Evolutionary conservation across 257 asterid genomes (phyloP).

Genomic region (Salvia miltiorrhiza): DNA sequence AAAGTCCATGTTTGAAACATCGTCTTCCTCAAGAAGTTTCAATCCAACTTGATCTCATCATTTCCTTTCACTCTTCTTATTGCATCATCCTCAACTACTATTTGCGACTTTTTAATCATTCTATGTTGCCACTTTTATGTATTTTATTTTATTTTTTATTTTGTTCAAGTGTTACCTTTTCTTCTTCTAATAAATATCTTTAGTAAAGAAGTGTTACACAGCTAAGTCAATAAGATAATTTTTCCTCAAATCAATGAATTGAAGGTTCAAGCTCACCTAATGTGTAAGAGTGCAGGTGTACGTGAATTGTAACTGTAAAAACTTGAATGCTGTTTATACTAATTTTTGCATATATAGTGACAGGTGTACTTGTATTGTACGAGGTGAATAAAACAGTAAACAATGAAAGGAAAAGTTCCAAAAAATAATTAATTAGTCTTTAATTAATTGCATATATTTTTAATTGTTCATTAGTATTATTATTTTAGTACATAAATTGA

Average conservation of each 20-base stretch:
- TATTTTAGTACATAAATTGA: too few species aligned
- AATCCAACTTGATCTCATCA: slow-evolving; percentile 9
- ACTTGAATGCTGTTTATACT: not conserved
- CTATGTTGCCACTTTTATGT: not conserved
- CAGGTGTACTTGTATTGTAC: not conserved
- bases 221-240: too few species aligned
- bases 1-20: not conserved
- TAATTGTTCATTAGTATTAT: too few species aligned
- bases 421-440: too few species aligned
- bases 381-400: too few species aligned
- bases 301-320: too few species aligned
- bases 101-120: not conserved
- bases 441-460: too few species aligned
- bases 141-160: not conserved
- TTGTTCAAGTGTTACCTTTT: not conserved
- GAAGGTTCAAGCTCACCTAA: too few species aligned
- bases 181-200: not conserved
- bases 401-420: too few species aligned
- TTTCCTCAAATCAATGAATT: too few species aligned
- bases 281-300: too few species aligned
- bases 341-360: not conserved
- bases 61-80: not conserved
- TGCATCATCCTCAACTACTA: not conserved
- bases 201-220: too few species aligned
- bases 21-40: slow-evolving; percentile 15